Base-by-base conservation (phyloP, 176 grass and related monocot genomes). In the Stipa capillata region DNA sequence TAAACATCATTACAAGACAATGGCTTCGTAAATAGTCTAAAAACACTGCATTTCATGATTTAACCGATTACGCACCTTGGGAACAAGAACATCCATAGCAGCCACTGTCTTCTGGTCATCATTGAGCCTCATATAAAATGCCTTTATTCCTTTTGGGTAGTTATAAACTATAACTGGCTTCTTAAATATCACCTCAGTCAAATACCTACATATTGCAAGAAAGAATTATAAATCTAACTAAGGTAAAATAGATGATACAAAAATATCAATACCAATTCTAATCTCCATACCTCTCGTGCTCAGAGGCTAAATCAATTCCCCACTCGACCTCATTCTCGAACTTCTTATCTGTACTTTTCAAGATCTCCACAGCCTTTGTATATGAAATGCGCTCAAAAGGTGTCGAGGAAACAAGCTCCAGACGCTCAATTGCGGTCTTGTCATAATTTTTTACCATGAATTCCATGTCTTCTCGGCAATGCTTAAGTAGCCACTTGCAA, bases 11-110 rank as follows among this genome's bases (percentile, higher is more conserved):
- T 15, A 4, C 29, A 65, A 52, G 43, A 79, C 43, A 27, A 50
- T 25, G 15, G 13, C n/a, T 65, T 47, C 28, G 12, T 4, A 42
- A 52, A 82, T 34, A 36, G 29, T 60, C 37, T 51, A 37, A 72
- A 48, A 59, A 8, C 8, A 61, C 16, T 32, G 21, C 25, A 40
- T 68, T 47, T 12, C 48, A 55, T 62, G 24, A 47, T 25, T 23
- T 34, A 82, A 62, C 36, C 61, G 36, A 50, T 14, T 8, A 3
- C 48, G 41, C 87, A 94, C 95, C 95, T 94, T 97, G 18, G 95
- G 95, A 67, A 97, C 95, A 89, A 97, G 95, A 76, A 97, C 95
- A 89, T 97, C 95, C 95, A 97, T 97, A 44, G 95, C 95, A 64
- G 95, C 95, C 36, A 97, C 95, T 1, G 95, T 97, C 51, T 94